A percentile compares a stretch with the other conserved stretches of the same genome.
Evolutionary conservation across 2,329 filamentous ascomycete species (phyloP).

Genomic region (Kalmusia sp.): DNA sequence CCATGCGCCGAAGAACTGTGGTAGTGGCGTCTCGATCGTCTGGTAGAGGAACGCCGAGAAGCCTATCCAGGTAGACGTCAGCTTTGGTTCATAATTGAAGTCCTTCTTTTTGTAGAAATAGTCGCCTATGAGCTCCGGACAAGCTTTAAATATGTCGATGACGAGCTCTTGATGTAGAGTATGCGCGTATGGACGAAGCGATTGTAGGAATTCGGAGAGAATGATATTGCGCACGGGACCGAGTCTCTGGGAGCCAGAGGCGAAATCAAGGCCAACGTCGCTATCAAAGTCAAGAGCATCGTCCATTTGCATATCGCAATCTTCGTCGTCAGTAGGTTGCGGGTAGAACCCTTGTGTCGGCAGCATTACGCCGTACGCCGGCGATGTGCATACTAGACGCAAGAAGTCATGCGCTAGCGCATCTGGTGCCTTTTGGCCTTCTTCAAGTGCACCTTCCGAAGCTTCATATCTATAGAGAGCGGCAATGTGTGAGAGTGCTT

Average conservation of each 20-base stretch:
- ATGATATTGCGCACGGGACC: slow-evolving; percentile 80
- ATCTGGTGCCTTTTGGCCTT: slow-evolving; percentile 64
- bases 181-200: slow-evolving; percentile 82
- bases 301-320: slow-evolving; percentile 45
- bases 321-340: slow-evolving; percentile 68
- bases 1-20: slow-evolving; percentile 72
- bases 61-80: slow-evolving; percentile 93
- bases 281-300: slow-evolving; percentile 58
- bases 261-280: slow-evolving; percentile 71
- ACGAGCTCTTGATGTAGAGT: slow-evolving; percentile 82
- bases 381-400: slow-evolving; percentile 74
- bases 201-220: slow-evolving; percentile 79
- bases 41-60: slow-evolving; percentile 90
- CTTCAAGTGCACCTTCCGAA: slow-evolving; percentile 53
- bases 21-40: slow-evolving; percentile 76
- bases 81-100: slow-evolving; percentile 88
- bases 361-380: slow-evolving; percentile 75
- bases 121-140: slow-evolving; percentile 85
- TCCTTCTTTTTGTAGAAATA: slow-evolving; percentile 80
- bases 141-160: slow-evolving; percentile 77
- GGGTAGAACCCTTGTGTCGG: slow-evolving; percentile 86
- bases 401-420: slow-evolving; percentile 79
- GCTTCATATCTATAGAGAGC: slow-evolving; percentile 49
- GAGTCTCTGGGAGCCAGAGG: slow-evolving; percentile 73
- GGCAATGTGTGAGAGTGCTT: slow-evolving; percentile 72